Percentiles rank a stretch among this genome's conserved stretches.
phyloP scores from a whole-genome alignment of 306 rosid genomes.

The Inga oerstediana region DNA sequence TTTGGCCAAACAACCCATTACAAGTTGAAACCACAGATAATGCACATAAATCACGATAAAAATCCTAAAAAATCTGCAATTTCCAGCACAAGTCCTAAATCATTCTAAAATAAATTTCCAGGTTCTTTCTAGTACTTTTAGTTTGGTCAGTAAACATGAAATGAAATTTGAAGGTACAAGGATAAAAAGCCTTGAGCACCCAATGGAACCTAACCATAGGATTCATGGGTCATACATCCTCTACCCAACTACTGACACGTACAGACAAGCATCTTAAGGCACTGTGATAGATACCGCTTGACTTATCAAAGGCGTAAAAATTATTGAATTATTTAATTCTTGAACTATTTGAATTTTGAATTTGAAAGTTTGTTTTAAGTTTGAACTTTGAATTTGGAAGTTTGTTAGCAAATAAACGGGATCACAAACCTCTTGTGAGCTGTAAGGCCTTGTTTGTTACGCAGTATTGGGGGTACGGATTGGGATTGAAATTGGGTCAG shows the following conservation, averaged over 20 bases:
- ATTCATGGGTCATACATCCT: neutral
- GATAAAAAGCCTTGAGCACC: neutral
- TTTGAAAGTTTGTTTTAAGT: too few species aligned
- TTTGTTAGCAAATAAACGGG: too few species aligned
- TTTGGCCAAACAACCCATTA: too few species aligned
- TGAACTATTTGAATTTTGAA: too few species aligned
- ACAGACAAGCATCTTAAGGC: neutral
- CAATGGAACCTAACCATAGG: neutral
- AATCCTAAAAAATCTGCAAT: constrained; percentile 1
- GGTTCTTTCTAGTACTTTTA: neutral
- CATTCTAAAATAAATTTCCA: neutral
- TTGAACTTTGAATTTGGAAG: too few species aligned
- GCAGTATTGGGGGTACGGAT: too few species aligned
- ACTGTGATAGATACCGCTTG: neutral
- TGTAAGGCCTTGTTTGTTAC: too few species aligned
- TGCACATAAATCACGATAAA: neutral
- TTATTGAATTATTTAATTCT: too few species aligned
- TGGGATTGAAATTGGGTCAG: too few species aligned
- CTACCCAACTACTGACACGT: neutral
- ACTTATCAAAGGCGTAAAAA: too few species aligned
- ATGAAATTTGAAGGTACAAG: neutral
- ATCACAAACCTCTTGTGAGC: too few species aligned
- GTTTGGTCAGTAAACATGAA: neutral
- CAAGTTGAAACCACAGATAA: neutral
- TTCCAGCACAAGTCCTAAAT: neutral